phyloP scores from a whole-genome alignment of 2,329 filamentous ascomycete genomes.

The Davidsoniella virescens region DNA sequence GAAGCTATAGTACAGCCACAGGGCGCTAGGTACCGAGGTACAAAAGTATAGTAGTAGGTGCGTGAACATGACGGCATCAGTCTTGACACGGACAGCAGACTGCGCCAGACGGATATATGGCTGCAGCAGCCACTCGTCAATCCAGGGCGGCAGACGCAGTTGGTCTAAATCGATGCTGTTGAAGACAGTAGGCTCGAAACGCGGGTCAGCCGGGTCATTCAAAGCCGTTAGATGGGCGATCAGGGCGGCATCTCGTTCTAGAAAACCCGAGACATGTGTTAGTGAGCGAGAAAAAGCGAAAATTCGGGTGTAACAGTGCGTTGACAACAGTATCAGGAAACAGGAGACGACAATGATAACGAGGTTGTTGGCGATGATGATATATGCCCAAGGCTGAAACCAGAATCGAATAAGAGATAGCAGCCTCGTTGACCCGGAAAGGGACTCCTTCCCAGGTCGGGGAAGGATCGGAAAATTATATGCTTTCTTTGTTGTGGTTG shows the following conservation, averaged over 20 bases:
- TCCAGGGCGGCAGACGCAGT: slow-evolving; percentile 21
- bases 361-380: background rate
- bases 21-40: slow-evolving; percentile 53
- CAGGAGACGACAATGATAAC: background rate
- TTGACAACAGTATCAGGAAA: too few relatives aligned
- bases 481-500: too few relatives aligned
- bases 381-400: too few relatives aligned
- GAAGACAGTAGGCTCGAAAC: slow-evolving; percentile 32
- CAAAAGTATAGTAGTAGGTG: slow-evolving; percentile 57
- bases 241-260: slow-evolving; percentile 18
- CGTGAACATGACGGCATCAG: slow-evolving; percentile 64
- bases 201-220: slow-evolving; percentile 24
- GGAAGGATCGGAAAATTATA: too few relatives aligned
- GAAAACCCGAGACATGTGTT: background rate
- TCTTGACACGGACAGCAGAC: slow-evolving; percentile 43
- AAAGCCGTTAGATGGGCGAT: slow-evolving; percentile 24
- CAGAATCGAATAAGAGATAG: too few relatives aligned
- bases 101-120: slow-evolving; percentile 43
- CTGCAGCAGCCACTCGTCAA: slow-evolving; percentile 35
- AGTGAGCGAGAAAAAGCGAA: background rate
- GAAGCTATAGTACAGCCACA: slow-evolving; percentile 49
- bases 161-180: slow-evolving; percentile 25
- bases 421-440: too few relatives aligned
- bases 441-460: too few relatives aligned
- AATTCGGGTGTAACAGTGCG: background rate